A percentile compares a stretch with the other conserved stretches of the same genome.
Evolutionary conservation across 352 stramenopile species (phyloP).

Genomic region (Phytophthora constricta): DNA sequence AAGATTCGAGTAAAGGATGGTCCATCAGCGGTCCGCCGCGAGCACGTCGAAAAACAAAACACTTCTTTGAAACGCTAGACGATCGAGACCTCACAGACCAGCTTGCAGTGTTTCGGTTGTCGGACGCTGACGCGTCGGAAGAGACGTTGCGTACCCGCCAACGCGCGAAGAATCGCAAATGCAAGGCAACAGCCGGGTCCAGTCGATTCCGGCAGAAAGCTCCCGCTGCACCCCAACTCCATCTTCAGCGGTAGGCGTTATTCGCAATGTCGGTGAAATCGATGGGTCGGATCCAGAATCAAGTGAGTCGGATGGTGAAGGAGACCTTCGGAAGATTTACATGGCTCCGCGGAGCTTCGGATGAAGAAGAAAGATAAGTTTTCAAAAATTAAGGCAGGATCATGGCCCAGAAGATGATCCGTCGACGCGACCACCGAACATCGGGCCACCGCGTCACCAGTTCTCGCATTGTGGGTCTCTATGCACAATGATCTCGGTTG

Average conservation of each 20-base stretch:
- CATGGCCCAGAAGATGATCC: neutral
- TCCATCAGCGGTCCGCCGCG: neutral
- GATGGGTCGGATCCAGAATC: neutral
- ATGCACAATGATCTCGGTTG: conserved; percentile 10
- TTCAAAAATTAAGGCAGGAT: too few relatives aligned
- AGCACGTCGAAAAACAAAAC: conserved; percentile 23
- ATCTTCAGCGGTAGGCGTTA: neutral
- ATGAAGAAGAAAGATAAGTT: neutral
- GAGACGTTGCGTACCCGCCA: neutral
- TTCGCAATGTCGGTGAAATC: neutral
- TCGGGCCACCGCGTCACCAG: neutral
- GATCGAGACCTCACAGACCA: conserved; percentile 8
- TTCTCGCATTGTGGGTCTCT: conserved; percentile 1
- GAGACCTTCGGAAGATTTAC: neutral
- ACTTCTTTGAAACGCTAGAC: conserved; percentile 22
- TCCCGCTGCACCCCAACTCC: neutral
- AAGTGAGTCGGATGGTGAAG: neutral
- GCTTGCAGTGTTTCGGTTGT: neutral
- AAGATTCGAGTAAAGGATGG: conserved; percentile 7
- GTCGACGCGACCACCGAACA: neutral
- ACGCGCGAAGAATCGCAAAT: neutral
- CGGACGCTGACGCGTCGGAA: conserved; percentile 6
- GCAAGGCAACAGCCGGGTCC: conserved; percentile 1
- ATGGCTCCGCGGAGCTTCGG: neutral
- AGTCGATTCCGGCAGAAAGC: conserved; percentile 4